Conservation (phyloP, 371 early-diverging fungal species). For the Lichtheimia ramosa region DNA sequence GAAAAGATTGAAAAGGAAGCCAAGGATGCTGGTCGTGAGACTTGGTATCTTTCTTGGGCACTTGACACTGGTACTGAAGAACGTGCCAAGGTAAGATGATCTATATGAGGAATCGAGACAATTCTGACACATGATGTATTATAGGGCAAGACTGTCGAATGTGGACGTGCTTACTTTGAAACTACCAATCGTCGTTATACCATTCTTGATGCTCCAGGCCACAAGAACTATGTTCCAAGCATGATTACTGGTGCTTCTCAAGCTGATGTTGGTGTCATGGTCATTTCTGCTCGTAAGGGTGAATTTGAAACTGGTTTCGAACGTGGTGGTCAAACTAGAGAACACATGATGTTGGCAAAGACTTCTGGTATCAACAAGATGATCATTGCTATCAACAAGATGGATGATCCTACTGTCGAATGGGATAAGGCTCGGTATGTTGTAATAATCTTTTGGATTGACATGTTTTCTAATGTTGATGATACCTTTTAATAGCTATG, state of each 20-base stretch:
- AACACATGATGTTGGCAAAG: slow-evolving; percentile 97
- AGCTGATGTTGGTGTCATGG: slow-evolving; percentile 95
- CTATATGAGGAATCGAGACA: neutral
- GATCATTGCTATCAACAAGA: slow-evolving; percentile 96
- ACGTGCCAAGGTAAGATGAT: slow-evolving; percentile 79
- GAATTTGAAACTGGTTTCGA: slow-evolving; percentile 99
- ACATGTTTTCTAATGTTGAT: neutral
- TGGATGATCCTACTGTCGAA: slow-evolving; percentile 96
- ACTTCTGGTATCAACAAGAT: slow-evolving; percentile 94
- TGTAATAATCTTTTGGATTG: neutral
- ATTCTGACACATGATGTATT: neutral
- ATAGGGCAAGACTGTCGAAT: slow-evolving; percentile 96
- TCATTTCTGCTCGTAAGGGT: slow-evolving; percentile 98
- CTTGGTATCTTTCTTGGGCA: slow-evolving; percentile 98
- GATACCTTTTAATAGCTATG: slow-evolving; percentile 62
- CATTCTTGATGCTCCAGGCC: slow-evolving; percentile 99
- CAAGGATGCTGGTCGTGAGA: slow-evolving; percentile 93
- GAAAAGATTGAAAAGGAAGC: slow-evolving; percentile 99
- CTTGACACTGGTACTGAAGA: slow-evolving; percentile 96
- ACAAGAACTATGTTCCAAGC: slow-evolving; percentile 99
- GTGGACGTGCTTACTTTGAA: slow-evolving; percentile 97
- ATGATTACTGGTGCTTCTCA: slow-evolving; percentile 98
- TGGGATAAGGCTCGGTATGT: slow-evolving; percentile 85
- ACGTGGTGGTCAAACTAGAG: slow-evolving; percentile 99
- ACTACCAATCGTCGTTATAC: slow-evolving; percentile 94